Base-by-base conservation (phyloP, 257 asterid genomes). In the Coffea canephora region DNA sequence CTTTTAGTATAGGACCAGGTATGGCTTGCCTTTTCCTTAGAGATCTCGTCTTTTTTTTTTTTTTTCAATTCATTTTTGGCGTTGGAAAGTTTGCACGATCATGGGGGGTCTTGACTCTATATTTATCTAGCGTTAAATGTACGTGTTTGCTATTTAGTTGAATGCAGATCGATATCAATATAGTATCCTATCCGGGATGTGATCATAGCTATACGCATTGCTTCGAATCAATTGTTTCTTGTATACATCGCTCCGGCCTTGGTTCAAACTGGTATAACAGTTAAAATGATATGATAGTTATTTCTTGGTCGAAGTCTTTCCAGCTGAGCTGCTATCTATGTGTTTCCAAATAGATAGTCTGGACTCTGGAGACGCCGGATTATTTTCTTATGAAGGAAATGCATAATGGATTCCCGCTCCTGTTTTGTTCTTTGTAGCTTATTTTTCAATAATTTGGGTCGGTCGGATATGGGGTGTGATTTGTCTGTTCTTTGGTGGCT, bases 141-240 rank as follows among this genome's bases (percentile, higher is more conserved):
- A 43, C 73, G 15, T 16, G 21, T 16, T 68, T 68, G 19, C 46
- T 27, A 19, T 2, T 18, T 9, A 70, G 21, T 39, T 41, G 6
- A 69, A 43, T 68, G 65, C 68, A 67, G 71, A 55, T 75, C 79
- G 57, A 6, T 68, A 70, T 55, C 39, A 14, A 39, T 34, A 25
- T 31, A 1, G n/a, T 31, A 10, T 61, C 72, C 27, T 36, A 0
- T 43, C 6, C 64, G 3, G 49, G 54, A 48, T 18, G 49, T 49
- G 6, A 55, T 13, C 34, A 0, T 1, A 49, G 36, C 59, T 64
- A 55, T 14, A 6, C 62, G 6, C 5, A 46, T 25, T 36, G 8
- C 36, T 57, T 49, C 34, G 0, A 21, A 16, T 67, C 19, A 0
- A 15, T 18, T 27, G 12, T 67, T 77, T 13, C 61, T 78, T 49